Percentiles rank a stretch among this genome's conserved stretches.
Conservation (phyloP, 139 green algal genomes). For the Chlorella sorokiniana region DNA sequence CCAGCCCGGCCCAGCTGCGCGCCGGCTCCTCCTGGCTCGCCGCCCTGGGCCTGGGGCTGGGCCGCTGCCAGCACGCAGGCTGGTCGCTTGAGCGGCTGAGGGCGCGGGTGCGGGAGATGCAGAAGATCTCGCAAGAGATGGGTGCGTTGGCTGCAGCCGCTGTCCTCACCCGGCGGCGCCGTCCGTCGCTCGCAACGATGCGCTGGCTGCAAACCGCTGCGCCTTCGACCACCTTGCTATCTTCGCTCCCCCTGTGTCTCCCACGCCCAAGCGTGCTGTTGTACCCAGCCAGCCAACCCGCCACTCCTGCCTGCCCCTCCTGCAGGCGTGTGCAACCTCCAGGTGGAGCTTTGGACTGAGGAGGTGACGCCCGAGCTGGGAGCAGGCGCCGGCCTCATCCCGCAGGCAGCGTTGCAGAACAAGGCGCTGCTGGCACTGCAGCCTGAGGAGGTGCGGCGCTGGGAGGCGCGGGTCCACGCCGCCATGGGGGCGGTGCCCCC, state of each 20-base stretch:
- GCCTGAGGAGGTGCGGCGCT: background rate
- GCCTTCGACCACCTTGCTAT: too few species aligned
- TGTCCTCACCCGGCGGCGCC: background rate
- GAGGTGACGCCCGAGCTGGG: background rate
- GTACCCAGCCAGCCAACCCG: background rate
- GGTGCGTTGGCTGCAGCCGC: background rate
- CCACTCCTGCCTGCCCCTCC: background rate
- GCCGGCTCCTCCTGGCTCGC: background rate
- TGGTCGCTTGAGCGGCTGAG: constrained; percentile 7
- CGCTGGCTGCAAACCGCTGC: too few species aligned
- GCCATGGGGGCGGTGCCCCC: too few species aligned
- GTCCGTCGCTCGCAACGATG: background rate
- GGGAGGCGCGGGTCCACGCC: background rate
- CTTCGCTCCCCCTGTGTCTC: too few species aligned
- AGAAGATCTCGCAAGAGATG: background rate
- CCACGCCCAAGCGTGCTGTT: background rate
- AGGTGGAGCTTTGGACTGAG: constrained; percentile 14
- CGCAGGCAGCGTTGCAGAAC: constrained; percentile 24
- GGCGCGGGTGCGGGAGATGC: background rate
- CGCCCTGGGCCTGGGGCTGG: background rate
- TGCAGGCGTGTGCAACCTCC: constrained; percentile 27
- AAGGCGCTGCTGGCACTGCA: constrained; percentile 8
- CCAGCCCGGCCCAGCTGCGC: background rate
- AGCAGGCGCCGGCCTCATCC: background rate
- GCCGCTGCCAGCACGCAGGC: background rate